Base-by-base conservation (phyloP, 768 basidiomycete species). In the Trametes gibbosa region DNA sequence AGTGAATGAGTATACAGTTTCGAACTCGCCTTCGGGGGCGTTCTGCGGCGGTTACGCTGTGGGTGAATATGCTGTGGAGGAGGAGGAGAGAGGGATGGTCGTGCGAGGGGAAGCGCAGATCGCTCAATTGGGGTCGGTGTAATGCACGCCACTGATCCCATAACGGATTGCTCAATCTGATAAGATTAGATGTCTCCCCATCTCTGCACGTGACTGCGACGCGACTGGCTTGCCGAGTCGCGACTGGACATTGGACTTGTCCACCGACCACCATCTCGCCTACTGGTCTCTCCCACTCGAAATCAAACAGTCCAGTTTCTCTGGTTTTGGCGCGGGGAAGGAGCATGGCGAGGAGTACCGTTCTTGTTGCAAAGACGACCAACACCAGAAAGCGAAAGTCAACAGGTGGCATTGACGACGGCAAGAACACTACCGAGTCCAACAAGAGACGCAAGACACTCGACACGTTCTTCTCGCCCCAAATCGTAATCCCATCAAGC, bases 381-480 rank as follows among this genome's bases (percentile, higher is more conserved):
- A 65, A 56, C 43, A 53, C 62, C 6, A 69, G 51, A 48, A 75
- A 75, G 49, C 70, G 74, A 34, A 75, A 75, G 64, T 73, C 71
- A 0, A 68, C 66, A 1, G 66, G 67, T 17, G 61, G 56, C 25
- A 53, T 58, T 14, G 45, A 65, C 53, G 45, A 52, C 17, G 34
- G 50, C 45, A 49, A 53, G 13, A 50, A 16, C 17, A 56, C 53
- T 16, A 56, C 61, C 9, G 45, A 66, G 51, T 53, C 52, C 34
- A 56, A 63, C 40, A 75, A 75, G 61, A 68, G 73, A 37, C 68
- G 68, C 29, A 65, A 60, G 59, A 74, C 74, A 0, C 64, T 75
- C 27, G 74, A 75, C 56, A 37, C 68, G 17, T 75, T 72, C 63
- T 75, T 75, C 59, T 60, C 71, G 8, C 70, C 71, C 5, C 65